Base-by-base conservation (phyloP, 2,329 filamentous ascomycete species). In the Phoma sp. region DNA sequence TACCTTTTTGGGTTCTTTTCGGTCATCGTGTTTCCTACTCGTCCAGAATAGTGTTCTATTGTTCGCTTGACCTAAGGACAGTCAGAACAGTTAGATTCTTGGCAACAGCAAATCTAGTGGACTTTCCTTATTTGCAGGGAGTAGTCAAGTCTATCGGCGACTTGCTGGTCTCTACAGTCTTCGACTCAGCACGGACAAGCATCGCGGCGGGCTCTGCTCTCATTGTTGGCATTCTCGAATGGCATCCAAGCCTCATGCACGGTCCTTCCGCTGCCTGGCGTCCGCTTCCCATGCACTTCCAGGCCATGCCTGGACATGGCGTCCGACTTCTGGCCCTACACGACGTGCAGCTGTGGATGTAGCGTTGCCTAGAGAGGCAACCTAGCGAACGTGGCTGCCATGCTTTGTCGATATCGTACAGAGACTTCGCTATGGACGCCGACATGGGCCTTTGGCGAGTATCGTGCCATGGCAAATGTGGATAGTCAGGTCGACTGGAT, bases 361-460 rank as follows among this genome's bases (percentile, higher is more conserved):
- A 23, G 38, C 10, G 11, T 34, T 38, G 47, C 26, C 47, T 33
- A 34, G 37, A 42, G 38, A 33, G 38, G 36, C 50, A 45, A 20
- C n/a, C 57, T 54, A 55, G 38, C 36, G 36, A 57, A 32, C 15
- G 46, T 54, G 55, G 51, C 51, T 53, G 39, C 45, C 37, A 56
- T 40, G 37, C 42, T 45, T 45, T 34, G 36, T 32, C 46, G 39
- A 49, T 32, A 43, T 32, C 39, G 45, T 25, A 40, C 33, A 20
- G 23, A 32, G 36, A 6, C 11, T 20, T 32, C 9, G 30, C 33
- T 30, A 28, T 33, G 32, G 32, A 42, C 37, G 43, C 37, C 37
- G 17, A 38, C 28, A 30, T 37, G 43, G 42, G 38, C 30, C 43
- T 53, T 53, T 38, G 17, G 17, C 32, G 38, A 43, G 20, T 32